These are phyloP conservation scores for Aspergillus tubingensis DNA, from an alignment of 2,329 filamentous ascomycete species.

Conservation along the genomic window DNA sequence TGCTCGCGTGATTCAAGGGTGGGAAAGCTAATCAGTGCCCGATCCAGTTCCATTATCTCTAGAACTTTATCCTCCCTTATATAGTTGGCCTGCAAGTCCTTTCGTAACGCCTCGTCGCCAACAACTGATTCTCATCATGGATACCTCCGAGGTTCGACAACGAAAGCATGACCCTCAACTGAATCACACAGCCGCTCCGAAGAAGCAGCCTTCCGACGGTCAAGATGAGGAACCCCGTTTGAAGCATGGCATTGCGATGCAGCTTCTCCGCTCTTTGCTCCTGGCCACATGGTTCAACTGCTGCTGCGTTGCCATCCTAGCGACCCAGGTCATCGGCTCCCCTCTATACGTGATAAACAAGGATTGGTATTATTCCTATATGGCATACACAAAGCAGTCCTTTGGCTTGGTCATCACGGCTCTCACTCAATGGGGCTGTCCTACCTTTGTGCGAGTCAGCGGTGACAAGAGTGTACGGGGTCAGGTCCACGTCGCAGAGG, in stretches of 20 bases:
- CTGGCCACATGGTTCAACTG: constrained; percentile 49
- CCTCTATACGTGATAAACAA: constrained; percentile 63
- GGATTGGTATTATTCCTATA: constrained; percentile 64
- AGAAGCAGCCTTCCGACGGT: constrained; percentile 22
- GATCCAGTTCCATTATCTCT: not conserved
- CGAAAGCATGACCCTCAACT: constrained; percentile 26
- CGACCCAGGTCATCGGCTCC: constrained; percentile 61
- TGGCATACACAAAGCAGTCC: constrained; percentile 66
- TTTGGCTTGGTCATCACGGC: constrained; percentile 65
- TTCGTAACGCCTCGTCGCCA: not conserved
- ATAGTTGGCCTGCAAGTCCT: not conserved
- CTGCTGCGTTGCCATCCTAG: constrained; percentile 47
- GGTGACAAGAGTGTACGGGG: constrained; percentile 62
- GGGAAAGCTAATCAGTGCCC: constrained; percentile 7
- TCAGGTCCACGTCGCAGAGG: constrained; percentile 58
- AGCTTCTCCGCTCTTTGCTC: constrained; percentile 48
- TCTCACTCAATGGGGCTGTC: constrained; percentile 64
- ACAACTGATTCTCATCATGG: constrained; percentile 28
- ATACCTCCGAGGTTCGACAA: constrained; percentile 33
- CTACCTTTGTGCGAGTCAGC: constrained; percentile 63
- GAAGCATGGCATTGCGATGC: constrained; percentile 49
- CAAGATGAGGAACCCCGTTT: constrained; percentile 36
- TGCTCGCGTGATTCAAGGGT: constrained; percentile 8
- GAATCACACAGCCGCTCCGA: constrained; percentile 11
- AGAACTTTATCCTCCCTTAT: not conserved